A percentile compares a stretch with the other conserved stretches of the same genome.
Conservation (phyloP, 2,329 filamentous ascomycete genomes). For the Cladorrhinum sp. region DNA sequence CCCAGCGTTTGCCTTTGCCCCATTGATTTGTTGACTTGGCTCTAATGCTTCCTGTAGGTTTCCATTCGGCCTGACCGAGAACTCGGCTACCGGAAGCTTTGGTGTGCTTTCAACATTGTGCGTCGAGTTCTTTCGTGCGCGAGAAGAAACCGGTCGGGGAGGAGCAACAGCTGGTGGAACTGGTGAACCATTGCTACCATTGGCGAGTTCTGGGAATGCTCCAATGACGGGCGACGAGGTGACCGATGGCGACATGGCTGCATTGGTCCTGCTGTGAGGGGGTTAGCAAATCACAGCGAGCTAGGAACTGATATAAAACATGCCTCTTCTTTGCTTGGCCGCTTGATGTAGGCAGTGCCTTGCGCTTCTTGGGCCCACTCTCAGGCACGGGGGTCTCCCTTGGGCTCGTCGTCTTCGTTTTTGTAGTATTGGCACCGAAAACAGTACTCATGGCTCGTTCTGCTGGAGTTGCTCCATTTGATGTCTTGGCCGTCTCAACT, state of each 20-base stretch:
- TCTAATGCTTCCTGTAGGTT: conserved; percentile 41
- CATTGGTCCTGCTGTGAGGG: conserved; percentile 30
- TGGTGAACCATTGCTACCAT: conserved; percentile 54
- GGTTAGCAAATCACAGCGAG: conserved; percentile 15
- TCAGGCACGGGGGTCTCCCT: conserved; percentile 67
- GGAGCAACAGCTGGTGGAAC: conserved; percentile 50
- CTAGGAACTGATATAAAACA: conserved; percentile 32
- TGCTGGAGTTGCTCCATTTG: conserved; percentile 49
- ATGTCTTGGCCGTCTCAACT: conserved; percentile 65
- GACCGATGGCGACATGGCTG: conserved; percentile 64
- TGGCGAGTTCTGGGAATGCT: conserved; percentile 62
- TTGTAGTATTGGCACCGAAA: conserved; percentile 49
- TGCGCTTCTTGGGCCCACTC: conserved; percentile 66
- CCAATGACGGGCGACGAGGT: conserved; percentile 74
- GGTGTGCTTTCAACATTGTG: conserved; percentile 55
- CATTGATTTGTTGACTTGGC: conserved; percentile 29
- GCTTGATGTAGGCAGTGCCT: conserved; percentile 61
- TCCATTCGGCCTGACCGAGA: conserved; percentile 61
- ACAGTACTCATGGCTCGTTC: conserved; percentile 67
- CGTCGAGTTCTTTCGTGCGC: conserved; percentile 72
- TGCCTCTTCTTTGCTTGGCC: conserved; percentile 78
- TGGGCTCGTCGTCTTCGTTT: conserved; percentile 62
- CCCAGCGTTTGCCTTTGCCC: conserved; percentile 40
- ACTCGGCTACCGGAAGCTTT: conserved; percentile 56
- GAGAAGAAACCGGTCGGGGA: conserved; percentile 64